phyloP scores from a whole-genome alignment of 306 rosid genomes.

The Psophocarpus tetragonolobus region DNA sequence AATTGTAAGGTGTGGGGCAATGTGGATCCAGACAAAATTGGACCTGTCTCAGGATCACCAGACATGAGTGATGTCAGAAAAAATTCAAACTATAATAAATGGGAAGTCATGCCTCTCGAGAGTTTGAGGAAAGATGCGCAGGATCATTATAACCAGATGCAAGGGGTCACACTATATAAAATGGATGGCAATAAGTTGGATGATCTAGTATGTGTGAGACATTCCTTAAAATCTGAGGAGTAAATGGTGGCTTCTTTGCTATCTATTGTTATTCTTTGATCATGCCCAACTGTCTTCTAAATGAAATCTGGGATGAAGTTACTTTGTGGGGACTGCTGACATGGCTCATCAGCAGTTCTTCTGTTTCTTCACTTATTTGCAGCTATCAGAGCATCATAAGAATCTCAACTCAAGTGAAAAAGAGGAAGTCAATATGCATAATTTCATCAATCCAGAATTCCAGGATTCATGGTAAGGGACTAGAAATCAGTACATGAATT shows the following conservation, averaged over 20 bases:
- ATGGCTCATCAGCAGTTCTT: neutral
- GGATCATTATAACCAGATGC: slow-evolving; percentile 73
- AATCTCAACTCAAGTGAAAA: slow-evolving; percentile 25
- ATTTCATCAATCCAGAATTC: slow-evolving; percentile 27
- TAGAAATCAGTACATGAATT: slow-evolving; percentile 24
- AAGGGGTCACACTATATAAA: slow-evolving; percentile 83
- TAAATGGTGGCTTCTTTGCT: slow-evolving; percentile 31
- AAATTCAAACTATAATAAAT: slow-evolving; percentile 73
- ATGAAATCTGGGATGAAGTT: slow-evolving; percentile 35
- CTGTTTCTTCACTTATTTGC: slow-evolving; percentile 20
- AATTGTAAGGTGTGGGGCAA: slow-evolving; percentile 91
- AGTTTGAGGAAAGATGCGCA: slow-evolving; percentile 81
- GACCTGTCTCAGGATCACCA: slow-evolving; percentile 82
- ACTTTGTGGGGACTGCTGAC: slow-evolving; percentile 21
- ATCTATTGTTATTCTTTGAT: slow-evolving; percentile 20
- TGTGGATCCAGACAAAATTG: slow-evolving; percentile 61
- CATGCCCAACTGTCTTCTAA: slow-evolving; percentile 7
- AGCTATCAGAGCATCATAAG: slow-evolving; percentile 24
- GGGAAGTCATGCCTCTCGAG: slow-evolving; percentile 85
- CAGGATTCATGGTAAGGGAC: slow-evolving; percentile 24
- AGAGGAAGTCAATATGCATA: slow-evolving; percentile 8
- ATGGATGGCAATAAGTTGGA: slow-evolving; percentile 97
- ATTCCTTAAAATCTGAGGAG: slow-evolving; percentile 56
- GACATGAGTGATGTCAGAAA: slow-evolving; percentile 85
- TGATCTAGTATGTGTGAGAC: slow-evolving; percentile 92